A percentile compares a stretch with the other conserved stretches of the same genome.
Conservation (phyloP, 441 rosid genomes). For the Dalechampia spathulata region DNA sequence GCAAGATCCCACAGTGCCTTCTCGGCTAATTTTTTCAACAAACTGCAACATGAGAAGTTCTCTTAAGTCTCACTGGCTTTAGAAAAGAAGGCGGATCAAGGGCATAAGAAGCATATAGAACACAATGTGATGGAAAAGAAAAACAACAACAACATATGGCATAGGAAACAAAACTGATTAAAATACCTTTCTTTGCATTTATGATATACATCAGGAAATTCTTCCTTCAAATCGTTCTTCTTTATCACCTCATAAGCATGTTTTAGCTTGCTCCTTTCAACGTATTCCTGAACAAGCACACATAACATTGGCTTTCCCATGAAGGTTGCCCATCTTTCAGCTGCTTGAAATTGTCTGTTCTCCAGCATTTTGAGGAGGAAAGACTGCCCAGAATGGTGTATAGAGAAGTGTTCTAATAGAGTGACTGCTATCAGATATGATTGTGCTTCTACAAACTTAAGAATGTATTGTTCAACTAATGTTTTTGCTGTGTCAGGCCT, state of each 20-base stretch:
- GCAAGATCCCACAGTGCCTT: slow-evolving; percentile 95
- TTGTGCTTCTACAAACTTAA: slow-evolving; percentile 43
- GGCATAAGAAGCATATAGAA: slow-evolving; percentile 6
- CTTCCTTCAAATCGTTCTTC: slow-evolving; percentile 64
- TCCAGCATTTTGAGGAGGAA: slow-evolving; percentile 73
- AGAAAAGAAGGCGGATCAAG: background rate
- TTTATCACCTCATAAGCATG: slow-evolving; percentile 59
- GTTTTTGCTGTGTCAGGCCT: slow-evolving; percentile 27
- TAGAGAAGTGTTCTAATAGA: slow-evolving; percentile 70
- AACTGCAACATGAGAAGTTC: slow-evolving; percentile 34
- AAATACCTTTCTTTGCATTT: slow-evolving; percentile 72
- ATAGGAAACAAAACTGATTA: slow-evolving; percentile 7
- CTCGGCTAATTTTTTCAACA: slow-evolving; percentile 67
- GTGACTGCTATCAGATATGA: slow-evolving; percentile 72
- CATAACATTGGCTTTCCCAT: slow-evolving; percentile 79
- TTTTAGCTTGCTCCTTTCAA: slow-evolving; percentile 61
- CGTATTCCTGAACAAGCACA: slow-evolving; percentile 61
- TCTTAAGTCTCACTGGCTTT: background rate
- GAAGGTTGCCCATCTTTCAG: slow-evolving; percentile 90
- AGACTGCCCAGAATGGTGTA: slow-evolving; percentile 62
- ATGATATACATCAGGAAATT: slow-evolving; percentile 62
- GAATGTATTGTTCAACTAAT: slow-evolving; percentile 57
- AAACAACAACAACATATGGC: too few species aligned
- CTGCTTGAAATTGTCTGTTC: slow-evolving; percentile 60
- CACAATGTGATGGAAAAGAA: slow-evolving; percentile 9